A percentile compares a stretch with the other conserved stretches of the same genome.
Conservation (phyloP, 108 stramenopile species). For the Aureococcus anophagefferens region DNA sequence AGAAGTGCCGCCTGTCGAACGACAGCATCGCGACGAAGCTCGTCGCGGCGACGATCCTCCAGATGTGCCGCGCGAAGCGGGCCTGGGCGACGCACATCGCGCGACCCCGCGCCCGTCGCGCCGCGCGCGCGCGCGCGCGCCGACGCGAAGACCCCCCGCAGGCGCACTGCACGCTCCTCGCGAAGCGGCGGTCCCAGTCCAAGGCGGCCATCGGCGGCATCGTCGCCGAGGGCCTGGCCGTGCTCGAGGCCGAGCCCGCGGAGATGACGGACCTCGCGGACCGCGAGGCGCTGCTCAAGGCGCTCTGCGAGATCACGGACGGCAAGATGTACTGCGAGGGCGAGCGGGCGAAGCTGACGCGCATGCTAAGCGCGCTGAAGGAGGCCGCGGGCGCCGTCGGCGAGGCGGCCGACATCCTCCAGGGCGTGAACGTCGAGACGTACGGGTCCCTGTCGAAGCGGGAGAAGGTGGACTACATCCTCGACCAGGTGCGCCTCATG, state of each 20-base stretch:
- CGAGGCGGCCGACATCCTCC: constrained; percentile 75
- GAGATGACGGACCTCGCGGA: not conserved
- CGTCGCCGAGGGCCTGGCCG: too few relatives aligned
- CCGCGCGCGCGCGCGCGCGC: too few relatives aligned
- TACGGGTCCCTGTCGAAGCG: constrained; percentile 86
- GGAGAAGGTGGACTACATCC: constrained; percentile 96
- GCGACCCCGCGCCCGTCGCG: too few relatives aligned
- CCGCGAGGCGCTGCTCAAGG: constrained; percentile 61
- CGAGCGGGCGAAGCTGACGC: constrained; percentile 79
- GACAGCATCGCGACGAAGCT: not conserved
- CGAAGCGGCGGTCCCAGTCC: not conserved
- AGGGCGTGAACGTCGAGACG: constrained; percentile 98
- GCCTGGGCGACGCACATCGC: not conserved
- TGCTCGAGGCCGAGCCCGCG: not conserved
- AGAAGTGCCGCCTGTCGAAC: constrained; percentile 1
- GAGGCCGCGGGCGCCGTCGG: constrained; percentile 65
- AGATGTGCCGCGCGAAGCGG: not conserved
- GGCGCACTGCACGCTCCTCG: not conserved
- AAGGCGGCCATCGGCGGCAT: constrained; percentile 17
- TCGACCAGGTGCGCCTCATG: constrained; percentile 93
- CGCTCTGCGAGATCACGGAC: constrained; percentile 82
- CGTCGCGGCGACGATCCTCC: not conserved
- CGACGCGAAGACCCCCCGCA: too few relatives aligned
- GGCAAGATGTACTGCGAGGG: constrained; percentile 97
- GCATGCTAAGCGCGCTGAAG: constrained; percentile 63